Conservation (phyloP, 164 flowering plant species). For the Euptelea pleiosperma region DNA sequence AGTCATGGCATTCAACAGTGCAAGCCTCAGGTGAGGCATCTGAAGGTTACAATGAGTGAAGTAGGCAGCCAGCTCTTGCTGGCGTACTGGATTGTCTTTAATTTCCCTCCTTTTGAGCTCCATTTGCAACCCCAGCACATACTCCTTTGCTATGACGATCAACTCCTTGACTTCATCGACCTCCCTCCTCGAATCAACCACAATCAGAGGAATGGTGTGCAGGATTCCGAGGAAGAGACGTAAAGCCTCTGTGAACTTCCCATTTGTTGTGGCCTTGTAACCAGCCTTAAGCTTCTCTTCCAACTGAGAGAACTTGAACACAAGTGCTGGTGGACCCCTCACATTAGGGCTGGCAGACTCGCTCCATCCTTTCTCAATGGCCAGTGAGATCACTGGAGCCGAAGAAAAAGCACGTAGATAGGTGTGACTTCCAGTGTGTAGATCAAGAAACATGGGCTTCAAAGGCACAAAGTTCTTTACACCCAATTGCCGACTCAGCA, state of each 20-base stretch:
- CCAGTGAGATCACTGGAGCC: slow-evolving; percentile 32
- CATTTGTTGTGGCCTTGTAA: slow-evolving; percentile 32
- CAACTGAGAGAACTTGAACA: slow-evolving; percentile 28
- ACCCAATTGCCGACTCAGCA: slow-evolving; percentile 38
- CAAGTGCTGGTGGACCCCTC: slow-evolving; percentile 37
- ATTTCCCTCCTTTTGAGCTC: slow-evolving; percentile 40
- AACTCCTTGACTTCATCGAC: slow-evolving; percentile 53
- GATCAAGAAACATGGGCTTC: slow-evolving; percentile 34
- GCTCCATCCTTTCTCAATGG: slow-evolving; percentile 35
- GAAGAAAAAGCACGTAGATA: slow-evolving; percentile 27
- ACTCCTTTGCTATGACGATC: slow-evolving; percentile 37
- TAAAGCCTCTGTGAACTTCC: slow-evolving; percentile 32
- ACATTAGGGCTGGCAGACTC: slow-evolving; percentile 38
- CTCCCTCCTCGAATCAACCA: slow-evolving; percentile 46
- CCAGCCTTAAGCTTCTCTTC: slow-evolving; percentile 33
- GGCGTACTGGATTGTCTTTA: slow-evolving; percentile 37
- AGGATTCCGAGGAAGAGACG: slow-evolving; percentile 31
- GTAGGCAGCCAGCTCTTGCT: slow-evolving; percentile 52
- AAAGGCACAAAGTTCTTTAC: slow-evolving; percentile 34
- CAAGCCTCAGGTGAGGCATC: slow-evolving; percentile 40
- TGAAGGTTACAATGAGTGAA: slow-evolving; percentile 55
- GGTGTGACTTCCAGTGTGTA: slow-evolving; percentile 31
- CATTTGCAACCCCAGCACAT: slow-evolving; percentile 40
- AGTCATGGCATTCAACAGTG: slow-evolving; percentile 41
- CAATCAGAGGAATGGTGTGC: slow-evolving; percentile 43